phyloP scores from a whole-genome alignment of 2,329 filamentous ascomycete species.

The Celoporthe dispersa region DNA sequence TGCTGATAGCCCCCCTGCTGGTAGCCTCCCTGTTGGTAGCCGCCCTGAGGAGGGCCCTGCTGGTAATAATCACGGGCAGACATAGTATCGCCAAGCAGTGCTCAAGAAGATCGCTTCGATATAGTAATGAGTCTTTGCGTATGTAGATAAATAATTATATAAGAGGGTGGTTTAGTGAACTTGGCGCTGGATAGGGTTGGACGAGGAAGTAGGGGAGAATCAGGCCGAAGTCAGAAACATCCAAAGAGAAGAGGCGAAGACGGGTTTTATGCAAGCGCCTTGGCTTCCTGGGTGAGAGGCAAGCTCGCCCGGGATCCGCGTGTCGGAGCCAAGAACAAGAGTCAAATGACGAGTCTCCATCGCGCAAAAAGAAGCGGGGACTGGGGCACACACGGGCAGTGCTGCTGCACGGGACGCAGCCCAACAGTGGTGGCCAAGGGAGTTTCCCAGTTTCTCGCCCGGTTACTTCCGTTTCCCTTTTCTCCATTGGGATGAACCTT shows the following conservation, averaged over 20 bases:
- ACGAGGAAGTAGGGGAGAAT: slow-evolving; percentile 14
- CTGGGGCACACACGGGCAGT: background rate
- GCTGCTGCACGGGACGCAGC: background rate
- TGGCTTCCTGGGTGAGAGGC: background rate
- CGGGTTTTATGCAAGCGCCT: slow-evolving; percentile 22
- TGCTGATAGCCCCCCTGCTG: slow-evolving; percentile 32
- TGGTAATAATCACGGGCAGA: slow-evolving; percentile 44
- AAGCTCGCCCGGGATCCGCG: slow-evolving; percentile 15
- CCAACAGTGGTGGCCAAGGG: background rate
- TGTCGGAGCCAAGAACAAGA: slow-evolving; percentile 12
- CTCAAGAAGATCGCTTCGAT: background rate
- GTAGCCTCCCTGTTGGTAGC: slow-evolving; percentile 3
- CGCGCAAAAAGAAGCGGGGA: slow-evolving; percentile 1
- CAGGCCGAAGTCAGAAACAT: background rate
- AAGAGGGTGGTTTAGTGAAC: slow-evolving; percentile 10
- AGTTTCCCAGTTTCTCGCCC: background rate
- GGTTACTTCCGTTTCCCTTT: background rate
- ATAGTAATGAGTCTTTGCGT: background rate
- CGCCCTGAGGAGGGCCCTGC: slow-evolving; percentile 37
- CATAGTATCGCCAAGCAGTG: slow-evolving; percentile 36
- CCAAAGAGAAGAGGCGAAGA: background rate
- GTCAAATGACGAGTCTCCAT: slow-evolving; percentile 9
- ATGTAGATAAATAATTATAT: background rate
- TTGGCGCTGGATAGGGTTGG: slow-evolving; percentile 23
- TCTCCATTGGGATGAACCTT: background rate